Conservation (phyloP, 345 rosid species). For the Bruguiera parviflora region DNA sequence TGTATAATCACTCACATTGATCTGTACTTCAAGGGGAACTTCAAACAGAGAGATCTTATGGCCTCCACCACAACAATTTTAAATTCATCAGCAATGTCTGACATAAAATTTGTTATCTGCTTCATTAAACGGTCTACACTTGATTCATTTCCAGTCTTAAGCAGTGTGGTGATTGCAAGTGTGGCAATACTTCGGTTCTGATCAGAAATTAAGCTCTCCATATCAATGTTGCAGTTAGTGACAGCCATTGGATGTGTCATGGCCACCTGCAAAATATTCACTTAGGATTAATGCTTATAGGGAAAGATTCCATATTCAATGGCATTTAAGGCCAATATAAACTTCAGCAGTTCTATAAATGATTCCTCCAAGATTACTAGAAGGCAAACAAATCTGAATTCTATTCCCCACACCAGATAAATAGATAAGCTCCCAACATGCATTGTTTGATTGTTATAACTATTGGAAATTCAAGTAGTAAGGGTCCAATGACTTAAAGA, state of each 20-base stretch:
- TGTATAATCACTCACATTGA: slow-evolving; percentile 57
- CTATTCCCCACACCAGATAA: background rate
- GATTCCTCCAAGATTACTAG: background rate
- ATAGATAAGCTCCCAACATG: no score
- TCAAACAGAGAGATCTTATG: slow-evolving; percentile 89
- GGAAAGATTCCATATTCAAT: background rate
- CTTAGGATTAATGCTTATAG: background rate
- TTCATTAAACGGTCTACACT: slow-evolving; percentile 98
- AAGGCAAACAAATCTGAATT: background rate
- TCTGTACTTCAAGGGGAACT: slow-evolving; percentile 96
- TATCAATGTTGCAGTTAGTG: slow-evolving; percentile 97
- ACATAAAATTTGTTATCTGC: slow-evolving; percentile 97
- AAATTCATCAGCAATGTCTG: slow-evolving; percentile 98
- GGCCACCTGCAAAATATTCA: slow-evolving; percentile 64
- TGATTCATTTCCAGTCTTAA: slow-evolving; percentile 97
- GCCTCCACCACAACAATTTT: slow-evolving; percentile 99
- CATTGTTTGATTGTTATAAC: background rate
- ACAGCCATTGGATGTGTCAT: slow-evolving; percentile 99
- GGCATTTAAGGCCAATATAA: background rate
- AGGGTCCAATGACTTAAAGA: background rate
- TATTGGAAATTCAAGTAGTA: background rate
- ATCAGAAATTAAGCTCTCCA: slow-evolving; percentile 97
- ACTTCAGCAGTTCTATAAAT: background rate
- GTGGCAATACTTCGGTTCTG: slow-evolving; percentile 99
- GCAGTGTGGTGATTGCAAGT: slow-evolving; percentile 93